Conservation (phyloP, 2,329 filamentous ascomycete genomes). For the Aureobasidium sp. region DNA sequence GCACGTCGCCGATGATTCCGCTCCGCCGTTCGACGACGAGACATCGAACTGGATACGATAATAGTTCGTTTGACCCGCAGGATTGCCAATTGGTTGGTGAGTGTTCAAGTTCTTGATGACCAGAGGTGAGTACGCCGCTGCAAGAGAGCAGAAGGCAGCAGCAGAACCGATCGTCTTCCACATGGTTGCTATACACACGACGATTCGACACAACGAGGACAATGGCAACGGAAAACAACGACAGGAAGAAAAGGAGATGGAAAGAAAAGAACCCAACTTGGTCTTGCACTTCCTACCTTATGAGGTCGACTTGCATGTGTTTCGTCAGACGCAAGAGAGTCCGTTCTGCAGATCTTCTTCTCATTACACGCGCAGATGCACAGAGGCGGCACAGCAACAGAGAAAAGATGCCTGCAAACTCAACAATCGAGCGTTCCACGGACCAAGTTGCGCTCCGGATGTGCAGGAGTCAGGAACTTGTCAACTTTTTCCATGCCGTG, state of each 20-base stretch:
- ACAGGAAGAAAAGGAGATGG: not conserved
- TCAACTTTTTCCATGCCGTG: conserved; percentile 5
- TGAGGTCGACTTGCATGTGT: not conserved
- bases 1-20: conserved; percentile 16
- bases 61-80: conserved; percentile 20
- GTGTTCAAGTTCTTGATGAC: conserved; percentile 16
- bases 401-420: not conserved
- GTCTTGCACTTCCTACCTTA: not conserved
- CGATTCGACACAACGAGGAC: not conserved
- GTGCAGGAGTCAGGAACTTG: not conserved
- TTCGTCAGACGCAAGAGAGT: not conserved
- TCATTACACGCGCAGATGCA: conserved; percentile 1
- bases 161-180: not conserved
- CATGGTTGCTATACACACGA: not conserved
- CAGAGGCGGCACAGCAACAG: not conserved
- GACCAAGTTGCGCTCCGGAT: conserved; percentile 1
- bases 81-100: conserved; percentile 22
- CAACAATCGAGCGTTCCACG: not conserved
- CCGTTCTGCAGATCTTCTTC: not conserved
- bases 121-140: not conserved
- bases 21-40: conserved; percentile 16
- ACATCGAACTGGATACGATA: conserved; percentile 21
- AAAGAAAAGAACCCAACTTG: not conserved
- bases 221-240: not conserved
- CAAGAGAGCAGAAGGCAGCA: not conserved